Base-by-base conservation (phyloP, 352 stramenopile genomes). In the Pythium brachiatum region DNA sequence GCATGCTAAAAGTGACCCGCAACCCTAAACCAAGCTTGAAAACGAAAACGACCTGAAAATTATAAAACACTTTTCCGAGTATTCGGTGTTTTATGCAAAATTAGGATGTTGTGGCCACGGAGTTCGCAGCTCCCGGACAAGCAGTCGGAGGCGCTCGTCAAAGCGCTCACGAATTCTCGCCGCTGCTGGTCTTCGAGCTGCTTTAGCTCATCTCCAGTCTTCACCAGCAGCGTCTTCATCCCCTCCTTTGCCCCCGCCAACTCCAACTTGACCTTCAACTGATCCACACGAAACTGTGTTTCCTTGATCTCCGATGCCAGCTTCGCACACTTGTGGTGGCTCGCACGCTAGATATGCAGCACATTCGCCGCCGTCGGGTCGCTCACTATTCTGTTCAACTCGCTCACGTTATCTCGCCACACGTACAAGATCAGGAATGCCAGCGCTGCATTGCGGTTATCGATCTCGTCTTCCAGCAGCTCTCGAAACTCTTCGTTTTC, bases 81-180 rank as follows among this genome's bases (percentile, higher is more conserved):
- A n/a, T n/a, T n/a, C n/a, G n/a, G n/a, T n/a, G n/a, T n/a, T n/a
- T n/a, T n/a, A n/a, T n/a, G n/a, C n/a, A n/a, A n/a, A n/a, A n/a
- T n/a, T n/a, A n/a, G n/a, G n/a, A n/a, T n/a, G n/a, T n/a, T n/a
- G n/a, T n/a, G n/a, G n/a, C n/a, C n/a, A n/a, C n/a, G n/a, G n/a
- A n/a, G n/a, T n/a, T n/a, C n/a, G 62, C 13, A 84, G 44, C 44
- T 79, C 69, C 41, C 72, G 60, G 25, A 87, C 60, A 58, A 79
- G 72, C 1, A 38, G 16, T 2, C 46, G 57, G 21, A 56, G 32
- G 6, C 32, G 41, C 29, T 56, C 27, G 32, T 63, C 57, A 12
- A 63, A 63, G 4, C 38, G 44, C 29, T 36, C 23, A 36, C 47
- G 2, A 54, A 36, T 25, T 54, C 48, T 4, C n/a, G 36, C 21